These are phyloP conservation scores for Pythium inflatum DNA, from an alignment of 352 stramenopile species.

Conservation along the genomic window DNA sequence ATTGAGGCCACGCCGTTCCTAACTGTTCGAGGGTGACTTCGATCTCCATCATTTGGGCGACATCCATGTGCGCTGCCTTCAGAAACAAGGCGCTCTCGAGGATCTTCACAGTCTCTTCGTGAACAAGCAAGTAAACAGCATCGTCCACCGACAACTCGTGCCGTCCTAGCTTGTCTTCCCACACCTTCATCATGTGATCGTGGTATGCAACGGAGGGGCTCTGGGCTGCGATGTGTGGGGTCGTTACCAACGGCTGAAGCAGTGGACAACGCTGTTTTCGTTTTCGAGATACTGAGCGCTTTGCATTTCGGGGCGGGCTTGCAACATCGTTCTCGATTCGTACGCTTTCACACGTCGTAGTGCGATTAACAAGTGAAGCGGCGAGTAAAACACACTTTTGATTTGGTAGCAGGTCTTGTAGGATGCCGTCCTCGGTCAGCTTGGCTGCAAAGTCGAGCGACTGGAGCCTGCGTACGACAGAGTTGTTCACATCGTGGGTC, in stretches of 20 bases:
- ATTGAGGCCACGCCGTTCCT: too few species aligned
- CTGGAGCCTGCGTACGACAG: constrained; percentile 22
- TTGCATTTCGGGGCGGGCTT: not conserved
- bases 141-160: constrained; percentile 46
- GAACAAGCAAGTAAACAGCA: constrained; percentile 49
- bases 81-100: constrained; percentile 56
- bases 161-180: constrained; percentile 61
- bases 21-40: constrained; percentile 50
- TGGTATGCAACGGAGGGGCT: constrained; percentile 8
- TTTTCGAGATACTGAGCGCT: not conserved
- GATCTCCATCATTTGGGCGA: constrained; percentile 61
- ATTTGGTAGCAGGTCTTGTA: constrained; percentile 30
- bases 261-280: not conserved
- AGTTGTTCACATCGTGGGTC: not conserved
- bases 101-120: constrained; percentile 41
- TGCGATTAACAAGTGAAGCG: constrained; percentile 3
- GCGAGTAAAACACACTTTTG: constrained; percentile 21
- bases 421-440: constrained; percentile 10
- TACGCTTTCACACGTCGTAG: not conserved
- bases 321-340: not conserved
- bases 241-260: not conserved
- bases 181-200: constrained; percentile 41
- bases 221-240: not conserved
- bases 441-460: not conserved
- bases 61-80: constrained; percentile 34